Evolutionary conservation across 164 flowering plant genomes (phyloP), one percentile per base, ranked within the genome.

Genomic region (Chimonanthus praecox): DNA sequence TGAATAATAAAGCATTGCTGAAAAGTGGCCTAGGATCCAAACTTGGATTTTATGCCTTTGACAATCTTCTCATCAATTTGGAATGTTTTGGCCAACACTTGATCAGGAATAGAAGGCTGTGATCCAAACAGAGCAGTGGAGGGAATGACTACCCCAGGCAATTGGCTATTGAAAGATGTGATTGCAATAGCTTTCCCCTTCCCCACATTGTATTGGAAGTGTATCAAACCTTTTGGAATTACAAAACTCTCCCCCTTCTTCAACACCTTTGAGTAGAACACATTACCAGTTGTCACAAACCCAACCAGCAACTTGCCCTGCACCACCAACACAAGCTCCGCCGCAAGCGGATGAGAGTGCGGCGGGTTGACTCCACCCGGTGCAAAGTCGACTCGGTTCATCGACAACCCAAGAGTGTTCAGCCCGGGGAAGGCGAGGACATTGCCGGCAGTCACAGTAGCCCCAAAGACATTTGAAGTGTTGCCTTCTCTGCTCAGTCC

Each of bases 371-470:
- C 3, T 2, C 94, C 94, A 0, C 88, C 89, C 0, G 84, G 84
- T 0, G 80, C 86, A 2, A 79, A 77, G 74, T 88, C 91, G 0
- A 89, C 88, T 0, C 92, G 77, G 78, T 86, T 88, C 89, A 88
- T 87, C 0, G 97, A 85, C 46, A 89, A n/a, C 11, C 94, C 94
- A 0, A 84, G 88, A 0, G 92, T 91, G 86, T 91, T 89, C 11
- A 89, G 77, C 9, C 85, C 94, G 0, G 94, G 91, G 75, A 89
- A 87, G 1, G 84, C 47, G 18, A 80, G 78, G 49, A 91, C 97
- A 47, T 87, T 88, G 10, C 72, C 90, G 6, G 78, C 20, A 7
- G 84, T 82, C 20, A 80, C 85, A 1, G 68, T 67, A 4, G 69
- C 11, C 2, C 88, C 88, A 58, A 82, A 82, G 10, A 15, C 0